Evolutionary conservation across 169 alveolate genomes (phyloP).

Genomic region (Plasmodium chabaudi): DNA sequence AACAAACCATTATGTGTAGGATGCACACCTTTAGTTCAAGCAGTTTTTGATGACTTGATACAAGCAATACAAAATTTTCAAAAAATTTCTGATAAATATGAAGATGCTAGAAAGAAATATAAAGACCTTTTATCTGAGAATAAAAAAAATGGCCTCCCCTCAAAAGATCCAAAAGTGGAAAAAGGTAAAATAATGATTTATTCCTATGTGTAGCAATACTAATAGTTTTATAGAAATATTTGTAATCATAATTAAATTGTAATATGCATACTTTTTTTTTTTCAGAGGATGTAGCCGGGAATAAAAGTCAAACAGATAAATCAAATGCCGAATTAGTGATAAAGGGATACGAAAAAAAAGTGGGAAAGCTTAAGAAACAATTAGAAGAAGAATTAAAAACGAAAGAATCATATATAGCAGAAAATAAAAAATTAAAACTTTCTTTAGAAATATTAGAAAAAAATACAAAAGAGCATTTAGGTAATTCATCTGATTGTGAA

Average conservation of each 20-base stretch:
- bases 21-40: constrained; percentile 64
- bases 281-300: too few relatives aligned
- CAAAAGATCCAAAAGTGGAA: neutral
- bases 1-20: constrained; percentile 48
- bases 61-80: constrained; percentile 75
- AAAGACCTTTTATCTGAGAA: constrained; percentile 37
- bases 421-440: constrained; percentile 58
- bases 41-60: constrained; percentile 62
- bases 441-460: constrained; percentile 31
- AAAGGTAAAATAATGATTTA: neutral
- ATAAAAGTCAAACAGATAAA: too few relatives aligned
- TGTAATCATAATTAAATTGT: too few relatives aligned
- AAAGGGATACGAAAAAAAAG: constrained; percentile 22
- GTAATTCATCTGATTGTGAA: constrained; percentile 13
- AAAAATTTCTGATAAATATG: constrained; percentile 56
- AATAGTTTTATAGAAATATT: too few relatives aligned
- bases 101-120: constrained; percentile 34
- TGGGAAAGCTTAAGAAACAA: constrained; percentile 31
- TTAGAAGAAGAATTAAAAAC: constrained; percentile 40
- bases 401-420: constrained; percentile 45
- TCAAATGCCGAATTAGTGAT: too few relatives aligned
- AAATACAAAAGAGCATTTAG: constrained; percentile 23
- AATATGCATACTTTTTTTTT: too few relatives aligned
- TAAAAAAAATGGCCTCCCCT: neutral
- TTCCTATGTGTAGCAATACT: neutral